phyloP scores from a whole-genome alignment of 2,329 filamentous ascomycete genomes.

The Eutypa lata region DNA sequence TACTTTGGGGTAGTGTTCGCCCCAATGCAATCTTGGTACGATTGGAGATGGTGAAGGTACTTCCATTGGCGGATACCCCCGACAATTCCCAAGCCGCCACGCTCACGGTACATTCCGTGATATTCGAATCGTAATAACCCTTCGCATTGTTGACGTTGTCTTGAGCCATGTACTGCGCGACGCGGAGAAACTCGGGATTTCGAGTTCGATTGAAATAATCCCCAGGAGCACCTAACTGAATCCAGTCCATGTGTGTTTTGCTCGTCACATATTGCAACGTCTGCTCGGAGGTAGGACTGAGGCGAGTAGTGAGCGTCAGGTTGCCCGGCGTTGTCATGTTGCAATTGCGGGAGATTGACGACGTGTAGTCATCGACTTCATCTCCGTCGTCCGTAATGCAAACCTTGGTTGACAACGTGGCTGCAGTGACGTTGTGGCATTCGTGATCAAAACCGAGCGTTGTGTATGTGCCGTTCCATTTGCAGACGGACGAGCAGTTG shows the following conservation, averaged over 20 bases:
- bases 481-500: neutral
- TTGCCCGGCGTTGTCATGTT: neutral
- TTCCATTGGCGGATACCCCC: neutral
- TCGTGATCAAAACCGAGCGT: neutral
- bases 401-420: neutral
- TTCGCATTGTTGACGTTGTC: neutral
- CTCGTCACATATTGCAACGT: neutral
- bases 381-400: neutral
- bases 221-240: neutral
- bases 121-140: neutral
- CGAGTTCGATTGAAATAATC: neutral
- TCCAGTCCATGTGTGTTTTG: neutral
- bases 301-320: neutral
- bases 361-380: neutral
- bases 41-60: neutral
- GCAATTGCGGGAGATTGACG: neutral
- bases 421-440: neutral
- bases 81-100: neutral
- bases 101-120: neutral
- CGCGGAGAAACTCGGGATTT: neutral
- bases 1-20: neutral
- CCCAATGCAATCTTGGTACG: neutral
- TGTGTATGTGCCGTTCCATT: neutral
- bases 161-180: neutral
- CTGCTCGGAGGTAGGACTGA: neutral